Evolutionary conservation across 1,284 basidiomycete genomes (phyloP).

Genomic region (Coniferiporia weirii): DNA sequence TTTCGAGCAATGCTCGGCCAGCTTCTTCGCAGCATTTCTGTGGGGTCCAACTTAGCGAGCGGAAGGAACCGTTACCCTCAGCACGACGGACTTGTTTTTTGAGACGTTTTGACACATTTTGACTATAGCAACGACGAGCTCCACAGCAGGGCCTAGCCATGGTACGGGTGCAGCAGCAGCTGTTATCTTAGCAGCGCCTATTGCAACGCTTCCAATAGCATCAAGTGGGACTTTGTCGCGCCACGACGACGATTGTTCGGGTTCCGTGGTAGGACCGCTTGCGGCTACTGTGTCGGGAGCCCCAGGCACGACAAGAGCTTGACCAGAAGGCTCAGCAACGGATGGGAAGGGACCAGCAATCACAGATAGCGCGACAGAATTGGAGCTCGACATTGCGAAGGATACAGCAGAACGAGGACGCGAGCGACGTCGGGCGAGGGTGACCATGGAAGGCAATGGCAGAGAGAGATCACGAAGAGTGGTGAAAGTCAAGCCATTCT

Average conservation of each 20-base stretch:
- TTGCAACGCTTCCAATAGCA: not conserved
- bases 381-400: not conserved
- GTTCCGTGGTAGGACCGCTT: not conserved
- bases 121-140: constrained; percentile 36
- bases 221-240: not conserved
- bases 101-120: constrained; percentile 41
- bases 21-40: not conserved
- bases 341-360: not conserved
- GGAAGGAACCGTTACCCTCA: constrained; percentile 2
- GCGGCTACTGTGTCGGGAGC: not conserved
- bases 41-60: constrained; percentile 17
- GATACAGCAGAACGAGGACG: not conserved
- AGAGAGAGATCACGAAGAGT: not conserved
- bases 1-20: not conserved
- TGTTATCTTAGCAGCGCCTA: not conserved
- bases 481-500: not conserved
- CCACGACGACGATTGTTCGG: not conserved
- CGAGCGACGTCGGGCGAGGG: not conserved
- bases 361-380: not conserved
- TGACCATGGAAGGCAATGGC: not conserved
- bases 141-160: constrained; percentile 38
- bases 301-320: not conserved
- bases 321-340: not conserved
- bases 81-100: constrained; percentile 36
- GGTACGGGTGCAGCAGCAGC: constrained; percentile 44